Evolutionary conservation across 1,139 yeast species (phyloP).

Genomic region (Blastobotrys elegans): DNA sequence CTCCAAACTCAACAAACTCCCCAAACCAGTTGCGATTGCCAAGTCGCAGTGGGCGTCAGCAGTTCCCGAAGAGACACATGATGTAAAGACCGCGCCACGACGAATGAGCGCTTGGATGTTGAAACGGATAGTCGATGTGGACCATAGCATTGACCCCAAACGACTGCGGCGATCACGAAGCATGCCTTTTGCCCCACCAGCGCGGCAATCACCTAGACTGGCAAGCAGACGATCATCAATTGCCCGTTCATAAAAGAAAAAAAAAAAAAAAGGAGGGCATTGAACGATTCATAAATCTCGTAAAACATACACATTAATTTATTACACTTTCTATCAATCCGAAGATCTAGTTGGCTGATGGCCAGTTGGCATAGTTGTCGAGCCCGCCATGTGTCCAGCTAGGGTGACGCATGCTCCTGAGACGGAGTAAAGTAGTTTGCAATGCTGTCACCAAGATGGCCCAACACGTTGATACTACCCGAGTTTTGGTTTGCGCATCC

Average conservation of each 20-base stretch:
- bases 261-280: neutral
- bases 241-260: neutral
- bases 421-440: neutral
- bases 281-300: neutral
- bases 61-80: slow-evolving; percentile 8
- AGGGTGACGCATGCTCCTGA: neutral
- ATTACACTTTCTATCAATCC: neutral
- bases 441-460: neutral
- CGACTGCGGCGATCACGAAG: slow-evolving; percentile 1
- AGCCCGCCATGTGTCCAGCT: neutral
- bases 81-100: slow-evolving; percentile 15
- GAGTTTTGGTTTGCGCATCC: neutral
- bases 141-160: neutral
- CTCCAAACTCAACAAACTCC: neutral
- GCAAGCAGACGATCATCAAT: neutral
- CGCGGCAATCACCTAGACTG: slow-evolving; percentile 2
- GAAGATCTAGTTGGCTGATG: neutral
- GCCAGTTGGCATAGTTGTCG: neutral
- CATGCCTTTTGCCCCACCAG: neutral
- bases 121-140: slow-evolving; percentile 12
- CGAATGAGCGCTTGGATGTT: slow-evolving; percentile 21
- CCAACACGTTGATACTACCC: neutral
- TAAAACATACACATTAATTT: too few species aligned
- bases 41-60: slow-evolving; percentile 10
- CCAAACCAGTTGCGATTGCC: neutral